Evolutionary conservation across 2,329 filamentous ascomycete genomes (phyloP).

Genomic region (Basipetospora chlamydospora): DNA sequence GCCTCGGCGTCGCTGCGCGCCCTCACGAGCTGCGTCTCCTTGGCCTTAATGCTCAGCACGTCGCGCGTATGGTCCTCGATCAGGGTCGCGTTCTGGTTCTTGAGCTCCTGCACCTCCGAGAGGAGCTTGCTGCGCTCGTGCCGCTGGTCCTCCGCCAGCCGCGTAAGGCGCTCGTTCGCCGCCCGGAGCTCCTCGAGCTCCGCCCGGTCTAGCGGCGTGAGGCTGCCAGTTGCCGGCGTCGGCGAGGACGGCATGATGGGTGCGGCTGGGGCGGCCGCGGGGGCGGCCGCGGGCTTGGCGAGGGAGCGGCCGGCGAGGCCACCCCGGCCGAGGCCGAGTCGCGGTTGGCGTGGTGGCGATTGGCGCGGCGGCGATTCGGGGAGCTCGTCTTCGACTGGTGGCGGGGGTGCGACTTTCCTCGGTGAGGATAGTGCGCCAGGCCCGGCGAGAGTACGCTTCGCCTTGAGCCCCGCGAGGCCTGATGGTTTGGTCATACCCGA

Average conservation of each 20-base stretch:
- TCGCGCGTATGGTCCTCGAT: conserved; percentile 97
- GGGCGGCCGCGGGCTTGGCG: conserved; percentile 50
- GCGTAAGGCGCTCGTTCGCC: conserved; percentile 64
- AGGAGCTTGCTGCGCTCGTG: conserved; percentile 68
- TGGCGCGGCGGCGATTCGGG: conserved; percentile 29
- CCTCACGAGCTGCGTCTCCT: conserved; percentile 91
- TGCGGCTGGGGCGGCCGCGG: conserved; percentile 21
- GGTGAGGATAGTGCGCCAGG: conserved; percentile 37
- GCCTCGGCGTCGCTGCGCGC: conserved; percentile 81
- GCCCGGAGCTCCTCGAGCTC: conserved; percentile 79
- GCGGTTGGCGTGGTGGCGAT: conserved; percentile 45
- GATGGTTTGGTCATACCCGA: conserved; percentile 39
- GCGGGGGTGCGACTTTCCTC: conserved; percentile 29
- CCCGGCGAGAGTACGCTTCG: conserved; percentile 39
- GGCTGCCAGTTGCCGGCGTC: conserved; percentile 42
- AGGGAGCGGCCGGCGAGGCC: conserved; percentile 78
- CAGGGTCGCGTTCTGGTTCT: conserved; percentile 89
- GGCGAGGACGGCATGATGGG: conserved; percentile 28
- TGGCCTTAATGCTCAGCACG: conserved; percentile 91
- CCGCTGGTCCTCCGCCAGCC: conserved; percentile 65
- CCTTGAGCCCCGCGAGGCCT: conserved; percentile 42
- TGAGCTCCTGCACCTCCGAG: conserved; percentile 83
- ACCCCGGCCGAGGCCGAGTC: conserved; percentile 56
- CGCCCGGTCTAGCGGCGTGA: conserved; percentile 71
- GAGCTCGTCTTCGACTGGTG: conserved; percentile 44